Conservation (phyloP, 2,329 filamentous ascomycete species). For the Fusarium aywerte region DNA sequence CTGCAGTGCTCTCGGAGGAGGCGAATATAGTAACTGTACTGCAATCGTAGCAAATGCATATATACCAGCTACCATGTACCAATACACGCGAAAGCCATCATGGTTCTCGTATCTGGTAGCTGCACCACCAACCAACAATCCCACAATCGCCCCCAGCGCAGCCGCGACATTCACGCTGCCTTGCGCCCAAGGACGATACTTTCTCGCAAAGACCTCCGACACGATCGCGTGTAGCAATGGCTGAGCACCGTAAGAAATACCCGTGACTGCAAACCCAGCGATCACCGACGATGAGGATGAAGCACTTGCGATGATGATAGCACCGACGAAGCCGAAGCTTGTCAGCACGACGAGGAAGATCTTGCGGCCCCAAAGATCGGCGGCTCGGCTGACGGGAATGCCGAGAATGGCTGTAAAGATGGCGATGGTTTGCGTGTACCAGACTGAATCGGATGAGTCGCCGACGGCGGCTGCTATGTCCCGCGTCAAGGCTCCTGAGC, state of each 20-base stretch:
- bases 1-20: not conserved
- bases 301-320: not conserved
- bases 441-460: not conserved
- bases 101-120: not conserved
- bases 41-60: not conserved
- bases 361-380: slow-evolving; percentile 7
- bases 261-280: not conserved
- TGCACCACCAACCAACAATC: not conserved
- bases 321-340: not conserved
- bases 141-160: not conserved
- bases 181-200: slow-evolving; percentile 3
- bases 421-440: not conserved
- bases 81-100: not conserved
- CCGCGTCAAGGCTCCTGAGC: not conserved
- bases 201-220: not conserved
- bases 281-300: not conserved
- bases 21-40: not conserved
- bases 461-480: not conserved
- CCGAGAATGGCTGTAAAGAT: slow-evolving; percentile 3
- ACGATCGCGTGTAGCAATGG: not conserved
- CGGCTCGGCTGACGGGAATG: not conserved
- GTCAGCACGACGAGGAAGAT: not conserved
- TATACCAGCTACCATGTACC: slow-evolving; percentile 3
- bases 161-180: not conserved
- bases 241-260: not conserved